Base-by-base conservation (phyloP, 768 basidiomycete species). In the Phanerochaete sordida region DNA sequence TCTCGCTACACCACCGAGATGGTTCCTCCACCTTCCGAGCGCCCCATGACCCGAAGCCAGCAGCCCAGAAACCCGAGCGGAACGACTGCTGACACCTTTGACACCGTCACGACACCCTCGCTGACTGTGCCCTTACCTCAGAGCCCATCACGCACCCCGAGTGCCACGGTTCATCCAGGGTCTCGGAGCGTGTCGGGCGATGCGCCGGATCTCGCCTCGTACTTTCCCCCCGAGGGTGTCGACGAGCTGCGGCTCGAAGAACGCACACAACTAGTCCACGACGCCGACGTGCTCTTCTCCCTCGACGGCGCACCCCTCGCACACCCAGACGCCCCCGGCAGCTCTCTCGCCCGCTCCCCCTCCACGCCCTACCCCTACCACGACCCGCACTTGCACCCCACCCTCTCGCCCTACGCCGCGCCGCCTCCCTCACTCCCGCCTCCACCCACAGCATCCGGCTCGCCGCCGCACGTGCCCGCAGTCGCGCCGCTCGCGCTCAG, bases 401-500 rank as follows among this genome's bases (percentile, higher is more conserved):
- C 21, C 45, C 12, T 12, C 28, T n/a, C 50, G 8, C 39, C 39
- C 4, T 31, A 51, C 30, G 30, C n/a, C n/a, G n/a, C n/a, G n/a
- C n/a, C n/a, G 30, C 50, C 28, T 43, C 11, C 39, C 28, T 5
- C 52, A 54, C 23, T 55, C 57, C 19, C 57, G 3, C 39, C 26
- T 21, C 61, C 57, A 33, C 19, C 46, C 30, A 24, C 33, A 19
- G 26, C 56, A 21, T 43, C 31, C 46, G 64, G 56, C 44, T 66
- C 24, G 58, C 62, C 53, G 60, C 55, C 39, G 43, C 58, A 53
- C 30, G 58, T 57, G 39, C 33, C 65, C 35, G 58, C 69, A 68
- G 78, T 88, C 30, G 84, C 88, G 13, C 88, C 89, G 8, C 66
- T 90, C 35, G 81, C 88, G 65, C 71, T 87, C 11, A 79, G 79